Base-by-base conservation (phyloP, 2,329 filamentous ascomycete species). In the Fusarium pseudoanthophilum region DNA sequence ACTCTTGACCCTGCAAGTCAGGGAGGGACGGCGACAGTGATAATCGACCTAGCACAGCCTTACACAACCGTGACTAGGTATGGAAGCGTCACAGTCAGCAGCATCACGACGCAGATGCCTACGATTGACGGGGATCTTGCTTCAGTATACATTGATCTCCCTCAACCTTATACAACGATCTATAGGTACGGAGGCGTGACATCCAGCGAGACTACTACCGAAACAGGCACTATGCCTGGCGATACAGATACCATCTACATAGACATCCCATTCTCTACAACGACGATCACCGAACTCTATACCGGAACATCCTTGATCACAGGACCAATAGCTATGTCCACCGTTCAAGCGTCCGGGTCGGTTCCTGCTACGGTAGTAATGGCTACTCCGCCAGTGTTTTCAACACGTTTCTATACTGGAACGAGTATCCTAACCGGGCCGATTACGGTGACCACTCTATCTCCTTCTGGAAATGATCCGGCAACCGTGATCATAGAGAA, bases 291-390 rank as follows among this genome's bases (percentile, higher is more conserved):
- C 1, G 43, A 20, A 14, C 43, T 46, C 11, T 46, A 46, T 28
- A 28, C 43, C 0, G 43, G 43, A 15, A 1, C 18, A 28, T 46
- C 18, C 2, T 28, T 2, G 0, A 46, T 46, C 8, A 46, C 43
- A 0, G 24, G 11, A 4, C 5, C 24, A 7, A 7, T 21, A 15
- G 18, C 26, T 46, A 3, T 28, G 9, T 28, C 26, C 0, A 46
- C 26, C 13, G 15, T 28, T 21, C 0, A 5, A 1, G 26, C 43
- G 0, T 46, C 43, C 0, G 43, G 43, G 1, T 46, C 43, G 0
- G 43, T 28, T 21, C 26, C 43, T 0, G 43, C 43, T 28, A 46
- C 43, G 4, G 14, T 46, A 0, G 26, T 46, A 0, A 46, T 46
- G 26, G 43, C 43, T 8, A 46, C 18, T 0, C 43, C 43, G 9